A percentile compares a stretch with the other conserved stretches of the same genome.
Evolutionary conservation across 306 rosid genomes (phyloP).

Genomic region (Fragaria vesca): DNA sequence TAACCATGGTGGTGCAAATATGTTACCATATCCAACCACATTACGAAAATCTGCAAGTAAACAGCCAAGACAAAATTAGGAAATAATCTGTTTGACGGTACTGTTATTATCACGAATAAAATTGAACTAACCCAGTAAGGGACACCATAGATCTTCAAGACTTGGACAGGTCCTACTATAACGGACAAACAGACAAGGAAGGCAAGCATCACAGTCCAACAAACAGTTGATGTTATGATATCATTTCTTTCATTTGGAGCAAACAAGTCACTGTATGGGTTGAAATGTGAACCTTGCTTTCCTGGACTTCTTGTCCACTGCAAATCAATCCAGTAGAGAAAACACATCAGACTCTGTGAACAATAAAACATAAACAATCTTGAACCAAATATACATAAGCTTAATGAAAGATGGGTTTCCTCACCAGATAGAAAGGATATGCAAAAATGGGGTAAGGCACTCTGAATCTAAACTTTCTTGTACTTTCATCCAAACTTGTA

Average conservation of each 20-base stretch:
- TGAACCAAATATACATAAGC: neutral
- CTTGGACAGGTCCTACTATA: conserved; percentile 46
- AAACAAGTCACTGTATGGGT: conserved; percentile 73
- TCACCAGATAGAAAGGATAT: conserved; percentile 86
- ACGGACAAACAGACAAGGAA: conserved; percentile 46
- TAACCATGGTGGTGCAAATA: conserved; percentile 95
- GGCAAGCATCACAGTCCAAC: conserved; percentile 66
- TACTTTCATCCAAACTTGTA: conserved; percentile 44
- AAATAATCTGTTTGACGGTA: neutral
- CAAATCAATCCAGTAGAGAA: conserved; percentile 23
- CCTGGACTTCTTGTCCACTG: conserved; percentile 98
- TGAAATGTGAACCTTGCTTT: conserved; percentile 87
- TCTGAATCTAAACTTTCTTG: conserved; percentile 61
- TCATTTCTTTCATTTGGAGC: conserved; percentile 57
- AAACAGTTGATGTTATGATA: conserved; percentile 62
- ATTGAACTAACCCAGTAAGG: conserved; percentile 70
- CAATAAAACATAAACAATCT: neutral
- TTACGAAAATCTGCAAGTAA: conserved; percentile 52
- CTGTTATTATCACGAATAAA: neutral
- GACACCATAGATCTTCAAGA: conserved; percentile 64
- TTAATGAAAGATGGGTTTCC: conserved; percentile 15
- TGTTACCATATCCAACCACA: conserved; percentile 94
- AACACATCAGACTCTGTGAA: neutral
- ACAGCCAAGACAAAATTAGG: neutral
- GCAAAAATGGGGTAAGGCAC: conserved; percentile 84